Base-by-base conservation (phyloP, 2,329 filamentous ascomycete genomes). In the Trichoderma atroviride region DNA sequence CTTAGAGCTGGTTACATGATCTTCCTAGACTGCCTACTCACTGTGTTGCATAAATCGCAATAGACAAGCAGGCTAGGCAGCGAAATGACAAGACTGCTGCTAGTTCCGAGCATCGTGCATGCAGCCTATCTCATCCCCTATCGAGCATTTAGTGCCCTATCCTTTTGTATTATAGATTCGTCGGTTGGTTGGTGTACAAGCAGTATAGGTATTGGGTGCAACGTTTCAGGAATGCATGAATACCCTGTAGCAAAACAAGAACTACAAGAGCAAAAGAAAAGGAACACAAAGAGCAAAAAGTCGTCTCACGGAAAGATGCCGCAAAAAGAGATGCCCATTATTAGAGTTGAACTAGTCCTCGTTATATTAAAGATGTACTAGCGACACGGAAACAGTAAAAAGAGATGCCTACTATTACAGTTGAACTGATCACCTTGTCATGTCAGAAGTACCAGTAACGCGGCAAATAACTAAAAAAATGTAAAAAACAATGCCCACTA, bases 371-470 rank as follows among this genome's bases (percentile, higher is more conserved):
- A 7, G 1, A 33, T 9, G 31, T 33, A 33, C 31, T 33, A 33
- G 31, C 10, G 31, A 33, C 31, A 33, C 10, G 29, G 10, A 33
- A 31, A 33, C 9, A 9, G 37, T 16, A 64, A 57, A 69, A 69
- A 66, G 11, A 57, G 31, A 27, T n/a, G 68, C 68, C 67, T 60
- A 57, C 59, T 69, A 69, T 69, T 53, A 64, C 59, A 69, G 67
- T 69, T 59, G 67, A 69, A 69, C 67, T 64, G 60, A 69, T 69
- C 67, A 69, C 67, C 67, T 69, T 69, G 67, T 69, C 67, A 69
- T 69, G 52, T 69, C 67, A 50, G 29, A 3, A 24, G 53, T 69
- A 69, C 68, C 66, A 69, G 68, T 69, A 60, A 69, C 68, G 66
- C 68, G 68, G n/a, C n/a, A n/a, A n/a, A n/a, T n/a, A n/a, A n/a